Conservation (phyloP, 768 basidiomycete species). For the Filobasidium floriforme region DNA sequence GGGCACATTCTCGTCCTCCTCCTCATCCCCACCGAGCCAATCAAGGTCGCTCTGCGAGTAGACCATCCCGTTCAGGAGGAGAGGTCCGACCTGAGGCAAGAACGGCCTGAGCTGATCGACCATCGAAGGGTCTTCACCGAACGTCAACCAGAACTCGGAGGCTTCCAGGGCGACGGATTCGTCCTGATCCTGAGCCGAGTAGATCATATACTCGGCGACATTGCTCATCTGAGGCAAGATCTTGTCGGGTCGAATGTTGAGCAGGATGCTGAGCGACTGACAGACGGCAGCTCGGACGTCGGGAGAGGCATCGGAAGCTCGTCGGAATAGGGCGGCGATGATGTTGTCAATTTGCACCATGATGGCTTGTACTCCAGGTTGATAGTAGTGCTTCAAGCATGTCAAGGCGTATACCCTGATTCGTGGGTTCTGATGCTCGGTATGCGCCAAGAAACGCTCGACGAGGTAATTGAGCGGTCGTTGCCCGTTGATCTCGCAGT, state of each 20-base stretch:
- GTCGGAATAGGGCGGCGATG: constrained; percentile 86
- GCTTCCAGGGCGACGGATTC: constrained; percentile 92
- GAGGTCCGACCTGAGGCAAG: constrained; percentile 82
- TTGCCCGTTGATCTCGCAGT: constrained; percentile 86
- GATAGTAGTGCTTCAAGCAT: constrained; percentile 89
- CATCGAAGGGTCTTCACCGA: constrained; percentile 88
- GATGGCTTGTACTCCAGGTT: constrained; percentile 75
- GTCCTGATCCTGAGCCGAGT: constrained; percentile 94
- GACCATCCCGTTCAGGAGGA: constrained; percentile 93
- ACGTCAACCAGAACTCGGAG: constrained; percentile 99
- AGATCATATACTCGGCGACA: constrained; percentile 97
- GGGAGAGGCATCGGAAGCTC: constrained; percentile 88
- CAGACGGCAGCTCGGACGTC: constrained; percentile 92
- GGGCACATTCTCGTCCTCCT: constrained; percentile 72
- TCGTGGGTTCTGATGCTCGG: constrained; percentile 75
- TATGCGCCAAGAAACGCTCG: constrained; percentile 82
- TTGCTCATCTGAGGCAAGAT: constrained; percentile 91
- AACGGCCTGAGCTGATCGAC: constrained; percentile 75
- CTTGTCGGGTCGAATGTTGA: constrained; percentile 88
- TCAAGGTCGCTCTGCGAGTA: constrained; percentile 94
- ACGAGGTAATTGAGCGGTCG: constrained; percentile 93
- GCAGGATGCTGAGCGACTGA: constrained; percentile 83
- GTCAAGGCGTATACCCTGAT: constrained; percentile 89
- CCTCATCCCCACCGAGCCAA: constrained; percentile 84
- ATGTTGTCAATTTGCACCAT: constrained; percentile 86